Base-by-base conservation (phyloP, 2,329 filamentous ascomycete genomes). In the Sclerotinia nivalis region DNA sequence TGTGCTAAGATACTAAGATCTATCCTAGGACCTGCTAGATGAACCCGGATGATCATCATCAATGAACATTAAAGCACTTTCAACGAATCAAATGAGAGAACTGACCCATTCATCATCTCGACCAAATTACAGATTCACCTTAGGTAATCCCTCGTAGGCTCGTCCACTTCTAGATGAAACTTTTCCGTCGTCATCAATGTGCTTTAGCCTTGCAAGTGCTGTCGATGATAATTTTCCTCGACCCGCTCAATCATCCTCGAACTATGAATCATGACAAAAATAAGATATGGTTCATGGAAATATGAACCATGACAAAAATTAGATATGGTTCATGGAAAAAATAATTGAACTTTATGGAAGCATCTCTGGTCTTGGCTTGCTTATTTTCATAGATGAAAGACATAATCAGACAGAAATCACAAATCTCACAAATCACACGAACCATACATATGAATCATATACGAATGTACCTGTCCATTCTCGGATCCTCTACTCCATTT, bases 141-240 rank as follows among this genome's bases (percentile, higher is more conserved):
- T 2, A 18, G 40, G 7, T 43, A 43, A 18, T 1, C 20, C 25
- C 10, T 25, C 49, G 10, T 25, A 34, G n/a, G 12, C 58, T 49
- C 47, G n/a, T 34, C 59, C 59, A 34, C 59, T 61, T 61, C 15
- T 49, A 61, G 28, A n/a, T 61, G 59, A 61, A 61, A 61, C 59
- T 22, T 34, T 61, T n/a, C 47, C 18, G 43, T 61, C 59, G 59
- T 61, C 59, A 61, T 61, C 28, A 28, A 47, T 18, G 43, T 47
- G 6, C 59, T 31, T 34, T 47, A 47, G 59, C 47, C 18, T 40
- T 31, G 34, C 22, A 40, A 40, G 55, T 58, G 55, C 13, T 58
- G 55, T 40, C 55, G 55, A 59, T 59, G 55, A 31, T 61, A 61
- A 61, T 61, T 18, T 61, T 61, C 59, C 59, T 18, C 10, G 59